Conservation (phyloP, 2,329 filamentous ascomycete species). For the Spiromastix sp. region DNA sequence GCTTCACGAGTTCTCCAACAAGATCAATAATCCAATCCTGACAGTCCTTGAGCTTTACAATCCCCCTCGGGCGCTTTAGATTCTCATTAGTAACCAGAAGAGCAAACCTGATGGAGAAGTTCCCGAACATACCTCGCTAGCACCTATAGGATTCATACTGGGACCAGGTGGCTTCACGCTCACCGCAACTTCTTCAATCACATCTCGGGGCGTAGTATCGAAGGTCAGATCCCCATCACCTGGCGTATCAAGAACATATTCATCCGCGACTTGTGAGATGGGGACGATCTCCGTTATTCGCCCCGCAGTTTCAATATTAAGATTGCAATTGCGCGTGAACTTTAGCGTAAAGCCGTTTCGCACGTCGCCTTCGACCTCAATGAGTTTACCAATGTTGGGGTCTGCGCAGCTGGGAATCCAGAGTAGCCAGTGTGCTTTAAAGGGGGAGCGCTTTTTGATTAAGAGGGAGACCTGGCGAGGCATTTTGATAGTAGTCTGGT, state of each 20-base stretch:
- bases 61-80: conserved; percentile 11
- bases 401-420: conserved; percentile 13
- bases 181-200: conserved; percentile 14
- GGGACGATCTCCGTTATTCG: not conserved
- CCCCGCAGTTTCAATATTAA: conserved; percentile 3
- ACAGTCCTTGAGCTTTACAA: conserved; percentile 15
- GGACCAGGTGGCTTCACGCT: conserved; percentile 12
- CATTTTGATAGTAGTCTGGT: no score
- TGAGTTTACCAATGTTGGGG: conserved; percentile 13
- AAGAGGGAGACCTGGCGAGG: conserved; percentile 13
- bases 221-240: conserved; percentile 2
- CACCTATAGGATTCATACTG: conserved; percentile 12
- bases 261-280: not conserved
- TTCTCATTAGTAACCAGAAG: no score
- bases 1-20: conserved; percentile 13
- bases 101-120: no score
- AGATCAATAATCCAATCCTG: conserved; percentile 16
- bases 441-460: conserved; percentile 15
- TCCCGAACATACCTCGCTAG: conserved; percentile 7
- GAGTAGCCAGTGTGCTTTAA: conserved; percentile 19
- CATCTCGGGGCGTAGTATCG: conserved; percentile 7
- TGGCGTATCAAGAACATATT: no score
- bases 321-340: conserved; percentile 16
- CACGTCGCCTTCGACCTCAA: conserved; percentile 16
- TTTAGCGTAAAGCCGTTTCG: conserved; percentile 12